Evolutionary conservation across 192 early-diverging fungal species (phyloP).

Genomic region (Geosiphon pyriformis): DNA sequence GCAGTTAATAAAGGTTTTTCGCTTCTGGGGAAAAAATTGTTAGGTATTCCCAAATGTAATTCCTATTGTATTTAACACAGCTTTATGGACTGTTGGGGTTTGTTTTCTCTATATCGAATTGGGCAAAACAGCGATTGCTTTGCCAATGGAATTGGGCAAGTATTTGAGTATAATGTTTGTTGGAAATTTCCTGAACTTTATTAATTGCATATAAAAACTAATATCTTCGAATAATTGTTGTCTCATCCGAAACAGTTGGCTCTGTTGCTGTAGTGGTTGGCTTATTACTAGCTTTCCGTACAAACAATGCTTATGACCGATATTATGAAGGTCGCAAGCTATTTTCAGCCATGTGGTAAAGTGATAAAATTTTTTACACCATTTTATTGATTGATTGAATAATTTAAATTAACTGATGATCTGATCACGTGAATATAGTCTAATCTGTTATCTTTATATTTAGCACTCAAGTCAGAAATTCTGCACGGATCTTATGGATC

Average conservation of each 20-base stretch:
- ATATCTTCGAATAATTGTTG: not conserved
- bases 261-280: slow-evolving; percentile 56
- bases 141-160: not conserved
- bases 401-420: no score
- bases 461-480: slow-evolving; percentile 56
- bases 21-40: not conserved
- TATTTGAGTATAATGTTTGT: no score
- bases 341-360: slow-evolving; percentile 52
- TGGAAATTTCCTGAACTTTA: not conserved
- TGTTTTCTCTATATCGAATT: not conserved
- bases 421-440: no score
- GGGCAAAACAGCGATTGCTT: not conserved
- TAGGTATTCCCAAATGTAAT: slow-evolving; percentile 8
- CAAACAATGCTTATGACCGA: slow-evolving; percentile 68
- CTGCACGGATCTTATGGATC: slow-evolving; percentile 62
- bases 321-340: slow-evolving; percentile 77
- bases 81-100: not conserved
- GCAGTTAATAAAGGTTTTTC: no score
- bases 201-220: not conserved
- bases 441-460: slow-evolving; percentile 24
- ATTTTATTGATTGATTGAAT: no score
- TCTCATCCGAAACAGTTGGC: slow-evolving; percentile 27
- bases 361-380: not conserved
- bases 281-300: slow-evolving; percentile 79
- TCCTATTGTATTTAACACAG: slow-evolving; percentile 5